phyloP scores from a whole-genome alignment of 2,329 filamentous ascomycete species.

The Venturia carpophila region DNA sequence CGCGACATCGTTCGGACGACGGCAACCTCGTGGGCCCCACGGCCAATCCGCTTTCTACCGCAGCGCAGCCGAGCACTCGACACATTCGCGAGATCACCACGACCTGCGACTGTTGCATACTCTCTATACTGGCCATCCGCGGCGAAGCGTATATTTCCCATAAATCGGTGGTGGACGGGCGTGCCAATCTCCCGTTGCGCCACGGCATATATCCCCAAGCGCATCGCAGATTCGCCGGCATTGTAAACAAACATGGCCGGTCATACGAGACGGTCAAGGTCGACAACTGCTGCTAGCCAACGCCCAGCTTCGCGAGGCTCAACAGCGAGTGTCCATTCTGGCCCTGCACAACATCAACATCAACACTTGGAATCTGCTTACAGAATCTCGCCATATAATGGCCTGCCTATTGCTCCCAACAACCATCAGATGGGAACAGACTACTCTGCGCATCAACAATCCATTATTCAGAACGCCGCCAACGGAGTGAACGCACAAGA shows the following conservation, averaged over 20 bases:
- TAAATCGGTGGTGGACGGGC: neutral
- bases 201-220: neutral
- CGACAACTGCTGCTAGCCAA: conserved; percentile 38
- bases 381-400: conserved; percentile 12
- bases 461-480: conserved; percentile 12
- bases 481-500: neutral
- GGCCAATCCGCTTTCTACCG: neutral
- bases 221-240: neutral
- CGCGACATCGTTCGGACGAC: neutral
- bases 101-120: neutral
- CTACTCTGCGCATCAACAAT: conserved; percentile 13
- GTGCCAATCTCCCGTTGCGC: conserved; percentile 9
- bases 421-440: conserved; percentile 12
- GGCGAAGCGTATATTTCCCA: neutral
- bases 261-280: conserved; percentile 33
- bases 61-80: neutral
- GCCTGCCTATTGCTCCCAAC: conserved; percentile 9
- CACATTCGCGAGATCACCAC: neutral
- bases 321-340: conserved; percentile 39
- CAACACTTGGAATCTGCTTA: neutral
- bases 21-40: neutral
- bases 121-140: neutral
- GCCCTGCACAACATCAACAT: neutral
- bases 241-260: neutral
- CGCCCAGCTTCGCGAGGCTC: conserved; percentile 42